These are phyloP conservation scores for Arxiozyma telluris DNA, from an alignment of 1,139 yeast genomes.

Conservation along the genomic window DNA sequence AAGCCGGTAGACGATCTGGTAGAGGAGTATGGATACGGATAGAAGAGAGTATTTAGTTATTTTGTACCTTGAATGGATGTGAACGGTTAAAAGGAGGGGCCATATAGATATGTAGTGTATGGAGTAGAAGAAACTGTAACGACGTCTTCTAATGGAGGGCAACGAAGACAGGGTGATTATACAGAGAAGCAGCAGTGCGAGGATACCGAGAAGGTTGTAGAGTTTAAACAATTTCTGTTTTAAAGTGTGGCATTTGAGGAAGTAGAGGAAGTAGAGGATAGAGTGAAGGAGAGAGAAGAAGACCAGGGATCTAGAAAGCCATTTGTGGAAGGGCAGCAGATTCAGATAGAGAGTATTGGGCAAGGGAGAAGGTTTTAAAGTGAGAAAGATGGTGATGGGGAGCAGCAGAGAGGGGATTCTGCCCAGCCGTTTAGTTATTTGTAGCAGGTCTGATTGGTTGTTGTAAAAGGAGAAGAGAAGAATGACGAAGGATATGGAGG, in stretches of 20 bases:
- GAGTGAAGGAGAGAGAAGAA: constrained; percentile 48
- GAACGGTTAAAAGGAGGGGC: constrained; percentile 47
- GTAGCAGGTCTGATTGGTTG: constrained; percentile 19
- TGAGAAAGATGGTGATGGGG: constrained; percentile 55
- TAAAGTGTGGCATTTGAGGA: constrained; percentile 37
- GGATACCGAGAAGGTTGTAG: constrained; percentile 55
- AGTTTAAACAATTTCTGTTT: constrained; percentile 37
- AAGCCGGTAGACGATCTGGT: constrained; percentile 36
- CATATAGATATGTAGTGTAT: constrained; percentile 65
- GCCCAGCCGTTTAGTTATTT: constrained; percentile 32
- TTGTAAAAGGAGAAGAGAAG: constrained; percentile 11
- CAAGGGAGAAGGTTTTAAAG: constrained; percentile 52
- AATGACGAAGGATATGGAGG: constrained; percentile 20
- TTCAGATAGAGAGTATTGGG: constrained; percentile 49
- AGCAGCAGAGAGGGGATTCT: constrained; percentile 57
- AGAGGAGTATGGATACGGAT: constrained; percentile 40
- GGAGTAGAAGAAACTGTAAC: constrained; percentile 53
- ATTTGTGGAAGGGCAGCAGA: constrained; percentile 58
- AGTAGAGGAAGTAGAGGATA: constrained; percentile 37
- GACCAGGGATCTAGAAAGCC: constrained; percentile 65
- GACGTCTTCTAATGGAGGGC: constrained; percentile 42
- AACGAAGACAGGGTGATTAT: constrained; percentile 49
- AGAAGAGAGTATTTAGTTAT: constrained; percentile 43
- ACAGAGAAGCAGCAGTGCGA: constrained; percentile 39
- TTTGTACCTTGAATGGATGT: constrained; percentile 74